Conservation (phyloP, 805 yeast genomes). For the Wickerhamomyces subpelliculosus region DNA sequence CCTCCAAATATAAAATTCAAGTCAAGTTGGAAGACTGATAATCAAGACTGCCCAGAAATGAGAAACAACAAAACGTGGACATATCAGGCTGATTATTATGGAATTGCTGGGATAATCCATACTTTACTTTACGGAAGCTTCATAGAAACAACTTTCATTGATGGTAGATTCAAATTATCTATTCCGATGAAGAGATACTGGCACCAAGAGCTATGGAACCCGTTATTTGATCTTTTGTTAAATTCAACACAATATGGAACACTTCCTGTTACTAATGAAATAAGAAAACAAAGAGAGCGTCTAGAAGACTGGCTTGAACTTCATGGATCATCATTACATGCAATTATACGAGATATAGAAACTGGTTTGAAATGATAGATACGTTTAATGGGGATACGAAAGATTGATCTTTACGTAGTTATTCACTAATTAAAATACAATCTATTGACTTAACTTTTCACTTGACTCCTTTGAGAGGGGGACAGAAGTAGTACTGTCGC, state of each 20-base stretch:
- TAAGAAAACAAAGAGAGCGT: constrained; percentile 27
- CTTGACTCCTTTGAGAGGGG: no score
- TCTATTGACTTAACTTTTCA: no score
- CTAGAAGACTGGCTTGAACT: constrained; percentile 36
- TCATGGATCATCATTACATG: constrained; percentile 19
- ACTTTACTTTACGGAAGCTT: constrained; percentile 64
- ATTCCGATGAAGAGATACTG: constrained; percentile 62
- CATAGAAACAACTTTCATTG: constrained; percentile 37
- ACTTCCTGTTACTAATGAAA: constrained; percentile 34
- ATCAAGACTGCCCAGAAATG: constrained; percentile 72
- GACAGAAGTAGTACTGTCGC: no score
- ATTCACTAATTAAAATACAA: no score
- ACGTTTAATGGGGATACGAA: no score
- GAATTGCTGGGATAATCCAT: constrained; percentile 70
- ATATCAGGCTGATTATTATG: constrained; percentile 78
- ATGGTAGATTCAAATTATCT: constrained; percentile 29
- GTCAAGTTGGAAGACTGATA: constrained; percentile 53
- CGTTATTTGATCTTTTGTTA: constrained; percentile 54
- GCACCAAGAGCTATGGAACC: constrained; percentile 67
- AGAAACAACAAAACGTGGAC: constrained; percentile 56
- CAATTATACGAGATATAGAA: constrained; percentile 31
- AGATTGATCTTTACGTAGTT: background rate
- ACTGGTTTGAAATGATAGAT: constrained; percentile 15
- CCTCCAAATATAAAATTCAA: constrained; percentile 44
- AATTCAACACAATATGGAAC: constrained; percentile 41